phyloP scores from a whole-genome alignment of 176 grass and related monocot species.

The Rhipidocladum racemiflorum region DNA sequence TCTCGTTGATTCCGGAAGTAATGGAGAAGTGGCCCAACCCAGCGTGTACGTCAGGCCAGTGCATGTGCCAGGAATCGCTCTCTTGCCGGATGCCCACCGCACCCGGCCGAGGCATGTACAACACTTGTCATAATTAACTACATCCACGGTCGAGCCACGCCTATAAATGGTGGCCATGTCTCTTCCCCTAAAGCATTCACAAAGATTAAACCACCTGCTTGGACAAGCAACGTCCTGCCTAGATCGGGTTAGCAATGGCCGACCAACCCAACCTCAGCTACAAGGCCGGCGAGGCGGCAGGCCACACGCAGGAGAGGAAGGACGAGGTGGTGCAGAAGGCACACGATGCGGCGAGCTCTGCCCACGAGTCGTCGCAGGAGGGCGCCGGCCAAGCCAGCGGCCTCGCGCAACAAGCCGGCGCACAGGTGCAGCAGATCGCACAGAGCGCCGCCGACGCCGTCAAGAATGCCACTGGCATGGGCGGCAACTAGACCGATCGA shows the following conservation, averaged over 20 bases:
- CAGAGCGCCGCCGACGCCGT: conserved; percentile 8
- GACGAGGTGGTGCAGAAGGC: conserved; percentile 28
- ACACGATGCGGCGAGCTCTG: not conserved
- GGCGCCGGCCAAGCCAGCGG: conserved; percentile 13
- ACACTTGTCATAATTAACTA: not conserved
- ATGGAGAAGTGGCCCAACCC: too few species aligned
- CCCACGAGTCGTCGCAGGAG: not conserved
- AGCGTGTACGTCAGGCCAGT: too few species aligned
- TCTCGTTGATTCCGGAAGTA: too few species aligned
- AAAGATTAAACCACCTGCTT: not conserved
- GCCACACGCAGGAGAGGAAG: conserved; percentile 39
- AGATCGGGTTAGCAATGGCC: conserved; percentile 19
- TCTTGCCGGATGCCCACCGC: too few species aligned
- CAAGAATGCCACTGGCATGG: too few species aligned
- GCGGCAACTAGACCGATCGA: conserved; percentile 13
- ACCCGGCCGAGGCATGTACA: too few species aligned
- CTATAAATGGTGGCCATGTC: not conserved
- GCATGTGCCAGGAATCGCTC: not conserved
- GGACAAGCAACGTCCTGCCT: not conserved
- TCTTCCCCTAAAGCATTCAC: too few species aligned
- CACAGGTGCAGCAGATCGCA: conserved; percentile 31
- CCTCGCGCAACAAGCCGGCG: conserved; percentile 16
- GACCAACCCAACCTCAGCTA: too few species aligned
- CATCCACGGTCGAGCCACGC: not conserved
- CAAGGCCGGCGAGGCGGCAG: conserved; percentile 33